Conservation (phyloP, 345 rosid genomes). For the Salix exigua region DNA sequence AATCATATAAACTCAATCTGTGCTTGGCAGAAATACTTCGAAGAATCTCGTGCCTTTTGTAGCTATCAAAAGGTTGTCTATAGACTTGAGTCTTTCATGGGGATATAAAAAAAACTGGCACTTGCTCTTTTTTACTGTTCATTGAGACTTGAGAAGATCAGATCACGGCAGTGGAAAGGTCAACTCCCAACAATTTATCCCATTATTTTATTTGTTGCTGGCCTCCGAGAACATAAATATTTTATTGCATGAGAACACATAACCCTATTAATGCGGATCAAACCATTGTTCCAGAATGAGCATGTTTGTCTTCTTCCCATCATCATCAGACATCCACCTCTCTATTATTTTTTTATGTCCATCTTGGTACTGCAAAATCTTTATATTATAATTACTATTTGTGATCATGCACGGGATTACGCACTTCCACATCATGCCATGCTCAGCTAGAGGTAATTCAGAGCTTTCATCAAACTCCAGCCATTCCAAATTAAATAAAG, state of each 20-base stretch:
- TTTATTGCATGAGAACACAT: conserved; percentile 18
- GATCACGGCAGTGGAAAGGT: conserved; percentile 21
- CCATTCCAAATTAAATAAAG: background rate
- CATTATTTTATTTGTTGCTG: conserved; percentile 13
- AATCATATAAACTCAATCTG: background rate
- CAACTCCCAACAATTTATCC: conserved; percentile 29
- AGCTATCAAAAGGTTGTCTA: conserved; percentile 10
- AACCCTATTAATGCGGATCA: conserved; percentile 30
- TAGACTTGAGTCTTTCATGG: background rate
- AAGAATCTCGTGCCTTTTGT: conserved; percentile 5
- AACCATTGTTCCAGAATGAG: conserved; percentile 39
- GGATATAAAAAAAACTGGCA: conserved; percentile 7
- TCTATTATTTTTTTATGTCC: background rate
- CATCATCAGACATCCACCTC: background rate
- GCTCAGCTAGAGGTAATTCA: background rate
- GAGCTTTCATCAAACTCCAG: background rate
- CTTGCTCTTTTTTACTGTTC: conserved; percentile 17
- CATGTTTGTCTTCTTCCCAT: conserved; percentile 34
- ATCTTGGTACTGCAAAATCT: background rate
- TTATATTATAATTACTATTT: background rate
- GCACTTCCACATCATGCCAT: background rate
- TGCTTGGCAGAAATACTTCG: conserved; percentile 5
- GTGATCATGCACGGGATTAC: background rate
- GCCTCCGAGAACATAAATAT: conserved; percentile 10
- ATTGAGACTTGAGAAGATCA: conserved; percentile 20